Conservation (phyloP, 352 stramenopile genomes). For the Phytophthora multivora region DNA sequence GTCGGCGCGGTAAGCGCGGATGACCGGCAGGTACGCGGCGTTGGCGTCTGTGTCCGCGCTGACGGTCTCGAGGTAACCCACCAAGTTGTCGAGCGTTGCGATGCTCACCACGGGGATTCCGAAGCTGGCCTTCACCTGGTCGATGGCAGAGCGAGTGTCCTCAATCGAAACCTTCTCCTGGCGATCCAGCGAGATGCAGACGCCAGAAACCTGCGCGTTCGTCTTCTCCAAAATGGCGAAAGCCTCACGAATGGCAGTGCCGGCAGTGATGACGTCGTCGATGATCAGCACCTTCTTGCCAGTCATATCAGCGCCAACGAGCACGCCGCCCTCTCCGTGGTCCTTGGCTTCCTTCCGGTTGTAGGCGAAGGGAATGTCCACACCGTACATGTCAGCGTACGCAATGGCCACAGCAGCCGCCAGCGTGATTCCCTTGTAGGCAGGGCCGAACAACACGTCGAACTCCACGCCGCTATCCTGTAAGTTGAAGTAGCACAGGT, state of each 20-base stretch:
- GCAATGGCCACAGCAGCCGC: constrained; percentile 94
- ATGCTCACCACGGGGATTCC: constrained; percentile 94
- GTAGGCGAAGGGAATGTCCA: constrained; percentile 97
- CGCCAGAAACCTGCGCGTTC: constrained; percentile 93
- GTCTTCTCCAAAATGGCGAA: constrained; percentile 90
- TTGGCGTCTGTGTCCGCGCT: constrained; percentile 51
- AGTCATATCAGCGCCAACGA: constrained; percentile 96
- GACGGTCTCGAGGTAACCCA: constrained; percentile 86
- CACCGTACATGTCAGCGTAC: constrained; percentile 90
- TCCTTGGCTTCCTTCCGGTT: constrained; percentile 99
- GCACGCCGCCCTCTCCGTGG: constrained; percentile 96
- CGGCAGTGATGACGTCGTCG: constrained; percentile 99
- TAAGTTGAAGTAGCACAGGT: constrained; percentile 30
- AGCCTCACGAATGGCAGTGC: constrained; percentile 97
- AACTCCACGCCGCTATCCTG: constrained; percentile 92
- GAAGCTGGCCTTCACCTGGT: constrained; percentile 91
- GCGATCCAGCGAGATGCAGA: constrained; percentile 98
- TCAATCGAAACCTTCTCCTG: constrained; percentile 96
- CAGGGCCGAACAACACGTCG: constrained; percentile 98
- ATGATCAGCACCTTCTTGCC: constrained; percentile 98
- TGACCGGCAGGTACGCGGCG: constrained; percentile 66
- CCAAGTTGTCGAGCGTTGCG: constrained; percentile 92
- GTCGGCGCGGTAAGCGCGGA: constrained; percentile 77
- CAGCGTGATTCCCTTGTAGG: constrained; percentile 99
- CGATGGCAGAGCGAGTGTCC: constrained; percentile 93